Conservation (phyloP, 148 eudicot genomes). For the Pharnaceum exiguum region DNA sequence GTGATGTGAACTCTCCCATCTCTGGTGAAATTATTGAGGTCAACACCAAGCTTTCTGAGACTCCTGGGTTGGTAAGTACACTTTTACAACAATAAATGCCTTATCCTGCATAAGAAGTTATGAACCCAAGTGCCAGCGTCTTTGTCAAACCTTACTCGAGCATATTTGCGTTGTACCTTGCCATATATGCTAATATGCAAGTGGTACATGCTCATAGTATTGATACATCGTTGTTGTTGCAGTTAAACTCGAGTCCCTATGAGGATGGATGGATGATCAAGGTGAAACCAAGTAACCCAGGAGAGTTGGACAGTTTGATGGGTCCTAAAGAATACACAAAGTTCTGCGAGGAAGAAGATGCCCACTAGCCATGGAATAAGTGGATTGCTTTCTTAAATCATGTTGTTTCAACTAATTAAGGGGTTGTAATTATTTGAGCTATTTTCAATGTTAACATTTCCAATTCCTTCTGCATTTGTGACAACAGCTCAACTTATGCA, state of each 20-base stretch:
- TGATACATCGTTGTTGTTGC: slow-evolving; percentile 22
- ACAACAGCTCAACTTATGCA: slow-evolving; percentile 13
- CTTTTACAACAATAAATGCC: too few relatives aligned
- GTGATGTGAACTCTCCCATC: slow-evolving; percentile 85
- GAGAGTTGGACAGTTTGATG: slow-evolving; percentile 75
- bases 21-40: slow-evolving; percentile 82
- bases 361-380: slow-evolving; percentile 24
- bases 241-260: slow-evolving; percentile 88
- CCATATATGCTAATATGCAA: too few relatives aligned
- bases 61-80: slow-evolving; percentile 79
- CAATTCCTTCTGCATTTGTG: slow-evolving; percentile 1
- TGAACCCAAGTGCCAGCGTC: too few relatives aligned
- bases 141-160: neutral
- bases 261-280: slow-evolving; percentile 99
- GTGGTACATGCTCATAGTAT: too few relatives aligned
- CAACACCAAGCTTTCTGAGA: slow-evolving; percentile 66
- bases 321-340: slow-evolving; percentile 64
- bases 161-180: neutral
- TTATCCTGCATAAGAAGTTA: too few relatives aligned
- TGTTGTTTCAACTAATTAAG: neutral
- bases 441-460: neutral
- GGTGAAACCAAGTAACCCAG: slow-evolving; percentile 76
- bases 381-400: neutral
- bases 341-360: slow-evolving; percentile 76
- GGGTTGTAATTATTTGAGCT: slow-evolving; percentile 10